Conservation (phyloP, 2,329 filamentous ascomycete genomes). For the Neoscytalidium dimidiatum region DNA sequence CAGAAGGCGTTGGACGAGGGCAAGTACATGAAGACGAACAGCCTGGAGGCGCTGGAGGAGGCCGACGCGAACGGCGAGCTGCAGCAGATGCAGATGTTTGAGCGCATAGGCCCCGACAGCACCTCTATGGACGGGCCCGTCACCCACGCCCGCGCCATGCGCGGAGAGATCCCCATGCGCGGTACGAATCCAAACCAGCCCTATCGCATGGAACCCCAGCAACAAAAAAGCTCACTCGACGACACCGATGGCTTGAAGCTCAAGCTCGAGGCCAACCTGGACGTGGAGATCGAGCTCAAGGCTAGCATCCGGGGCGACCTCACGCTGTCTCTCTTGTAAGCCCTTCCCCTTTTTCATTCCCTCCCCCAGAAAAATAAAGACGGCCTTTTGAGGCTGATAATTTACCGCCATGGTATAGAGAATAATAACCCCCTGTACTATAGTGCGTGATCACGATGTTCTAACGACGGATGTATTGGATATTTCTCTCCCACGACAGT, state of each 20-base stretch:
- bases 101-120: conserved; percentile 57
- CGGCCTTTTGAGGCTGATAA: conserved; percentile 10
- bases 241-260: conserved; percentile 69
- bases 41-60: conserved; percentile 52
- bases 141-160: conserved; percentile 54
- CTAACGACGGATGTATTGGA: conserved; percentile 1
- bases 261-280: conserved; percentile 75
- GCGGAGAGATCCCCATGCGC: conserved; percentile 58
- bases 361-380: background rate
- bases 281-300: conserved; percentile 83
- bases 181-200: conserved; percentile 54
- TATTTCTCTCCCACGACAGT: conserved; percentile 6
- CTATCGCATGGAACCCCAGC: conserved; percentile 39
- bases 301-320: conserved; percentile 83
- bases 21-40: conserved; percentile 55
- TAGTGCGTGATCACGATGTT: conserved; percentile 14
- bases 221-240: conserved; percentile 49
- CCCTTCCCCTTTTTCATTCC: background rate
- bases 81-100: conserved; percentile 53
- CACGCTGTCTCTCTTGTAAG: conserved; percentile 75
- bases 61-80: conserved; percentile 54
- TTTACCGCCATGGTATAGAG: background rate
- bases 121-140: conserved; percentile 60
- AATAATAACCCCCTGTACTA: conserved; percentile 10
- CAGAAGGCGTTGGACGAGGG: conserved; percentile 47